Evolutionary conservation across 1,139 yeast genomes (phyloP).

Genomic region (Protomyces lactucae-debilis): DNA sequence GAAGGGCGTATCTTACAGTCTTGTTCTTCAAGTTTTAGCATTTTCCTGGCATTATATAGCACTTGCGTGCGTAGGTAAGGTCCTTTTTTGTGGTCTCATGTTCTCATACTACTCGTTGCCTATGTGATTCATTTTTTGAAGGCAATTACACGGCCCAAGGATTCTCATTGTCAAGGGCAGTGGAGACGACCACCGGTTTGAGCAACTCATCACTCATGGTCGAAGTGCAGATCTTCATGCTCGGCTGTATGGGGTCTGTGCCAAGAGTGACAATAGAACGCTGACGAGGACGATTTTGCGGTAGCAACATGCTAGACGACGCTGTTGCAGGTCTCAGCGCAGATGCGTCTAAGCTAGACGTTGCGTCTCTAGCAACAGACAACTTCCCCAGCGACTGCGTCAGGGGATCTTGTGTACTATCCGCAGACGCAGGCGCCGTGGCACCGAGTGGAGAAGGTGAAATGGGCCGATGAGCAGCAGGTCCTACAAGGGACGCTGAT

Average conservation of each 20-base stretch:
- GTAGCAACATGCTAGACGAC: neutral
- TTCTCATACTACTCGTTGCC: too few relatives aligned
- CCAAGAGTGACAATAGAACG: constrained; percentile 15
- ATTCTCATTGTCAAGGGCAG: neutral
- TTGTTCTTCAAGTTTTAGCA: too few relatives aligned
- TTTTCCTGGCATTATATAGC: too few relatives aligned
- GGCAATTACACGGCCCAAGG: neutral
- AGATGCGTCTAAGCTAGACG: neutral
- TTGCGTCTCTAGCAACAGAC: neutral
- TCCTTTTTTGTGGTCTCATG: too few relatives aligned
- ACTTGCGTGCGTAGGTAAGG: too few relatives aligned
- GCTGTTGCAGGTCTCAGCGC: neutral
- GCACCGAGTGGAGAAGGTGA: neutral
- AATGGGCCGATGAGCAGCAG: neutral
- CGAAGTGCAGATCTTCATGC: constrained; percentile 9
- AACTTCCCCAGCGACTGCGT: neutral
- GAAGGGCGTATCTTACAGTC: too few relatives aligned
- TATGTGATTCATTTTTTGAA: too few relatives aligned
- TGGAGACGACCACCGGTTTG: neutral
- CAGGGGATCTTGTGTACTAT: neutral
- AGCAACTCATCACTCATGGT: constrained; percentile 22
- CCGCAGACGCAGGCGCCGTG: neutral
- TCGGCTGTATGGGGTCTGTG: neutral
- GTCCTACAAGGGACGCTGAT: neutral
- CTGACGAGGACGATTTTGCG: neutral